phyloP scores from a whole-genome alignment of 2,329 filamentous ascomycete species.

The Paraphoma chrysanthemicola region DNA sequence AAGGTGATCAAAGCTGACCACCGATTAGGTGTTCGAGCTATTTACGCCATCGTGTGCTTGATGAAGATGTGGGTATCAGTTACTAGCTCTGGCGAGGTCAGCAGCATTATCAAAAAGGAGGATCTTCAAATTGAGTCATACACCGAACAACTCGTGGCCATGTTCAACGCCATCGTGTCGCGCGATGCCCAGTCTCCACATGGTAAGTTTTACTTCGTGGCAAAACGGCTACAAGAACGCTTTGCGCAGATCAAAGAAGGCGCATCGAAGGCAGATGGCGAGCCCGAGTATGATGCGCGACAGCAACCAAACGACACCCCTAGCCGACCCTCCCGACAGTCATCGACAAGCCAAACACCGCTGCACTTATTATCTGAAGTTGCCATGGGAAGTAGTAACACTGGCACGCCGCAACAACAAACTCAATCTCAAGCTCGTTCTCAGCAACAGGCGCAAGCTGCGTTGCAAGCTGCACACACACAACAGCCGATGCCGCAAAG shows the following conservation, averaged over 20 bases:
- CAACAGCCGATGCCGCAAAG: conserved; percentile 30
- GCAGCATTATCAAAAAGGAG: conserved; percentile 57
- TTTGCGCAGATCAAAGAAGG: conserved; percentile 54
- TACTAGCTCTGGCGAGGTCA: conserved; percentile 57
- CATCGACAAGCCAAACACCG: conserved; percentile 44
- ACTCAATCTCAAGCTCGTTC: conserved; percentile 18
- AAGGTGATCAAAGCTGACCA: conserved; percentile 18
- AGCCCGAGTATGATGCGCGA: conserved; percentile 29
- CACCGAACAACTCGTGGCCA: conserved; percentile 53
- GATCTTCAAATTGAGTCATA: conserved; percentile 56
- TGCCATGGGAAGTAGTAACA: conserved; percentile 45
- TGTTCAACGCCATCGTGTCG: conserved; percentile 54
- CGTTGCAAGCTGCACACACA: conserved; percentile 25
- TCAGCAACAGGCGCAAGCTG: conserved; percentile 34
- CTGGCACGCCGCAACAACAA: conserved; percentile 16
- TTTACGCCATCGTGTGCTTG: conserved; percentile 64
- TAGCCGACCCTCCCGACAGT: conserved; percentile 27
- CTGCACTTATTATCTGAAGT: conserved; percentile 50
- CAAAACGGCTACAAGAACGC: conserved; percentile 54
- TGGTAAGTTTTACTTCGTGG: conserved; percentile 56
- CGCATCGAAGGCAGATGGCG: conserved; percentile 36
- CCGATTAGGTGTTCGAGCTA: conserved; percentile 57
- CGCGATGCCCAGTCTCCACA: conserved; percentile 52
- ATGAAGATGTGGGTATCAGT: conserved; percentile 67
- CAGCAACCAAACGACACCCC: conserved; percentile 21